Base-by-base conservation (phyloP, 2,329 filamentous ascomycete species). In the Aphanoascus verrucosus region DNA sequence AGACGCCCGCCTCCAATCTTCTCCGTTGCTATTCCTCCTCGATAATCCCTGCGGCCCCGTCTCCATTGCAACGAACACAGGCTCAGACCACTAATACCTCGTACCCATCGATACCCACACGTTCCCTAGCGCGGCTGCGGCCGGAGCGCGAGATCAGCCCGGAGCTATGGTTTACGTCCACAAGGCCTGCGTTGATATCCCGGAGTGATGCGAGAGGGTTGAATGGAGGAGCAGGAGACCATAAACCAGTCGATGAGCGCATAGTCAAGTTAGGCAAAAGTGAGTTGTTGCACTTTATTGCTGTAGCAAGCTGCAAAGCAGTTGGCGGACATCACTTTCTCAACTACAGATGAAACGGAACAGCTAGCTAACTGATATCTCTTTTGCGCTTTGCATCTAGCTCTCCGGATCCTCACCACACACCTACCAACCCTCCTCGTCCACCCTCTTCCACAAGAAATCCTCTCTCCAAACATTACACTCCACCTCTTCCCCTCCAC, bases 401-500 rank as follows among this genome's bases (percentile, higher is more conserved):
- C 81, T 23, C 74, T 84, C 41, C 72, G 79, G 31, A 76, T 69
- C 47, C 72, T 84, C n/a, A 82, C 82, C 49, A 78, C 81, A 20
- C 76, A 79, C 28, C 75, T 84, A 11, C 80, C 81, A 1, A 79
- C 76, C 8, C 72, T 84, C 4, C 71, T 84, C 17, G 75, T 77
- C 53, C 78, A 79, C 40, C 79, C 81, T 1, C 71, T 84, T 5
- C 81, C 81, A 3, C 75, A 77, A 45, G 76, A 82, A 23, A 80
- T 83, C 17, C 75, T 84, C 45, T 81, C 80, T 1, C 81, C 81
- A 1, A 76, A 74, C 55, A 79, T 84, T 50, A 77, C 74, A 23
- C 74, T 84, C 17, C 79, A 83, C 61, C 74, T 84, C 11, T 84
- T 84, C 59, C 81, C 81, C 17, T 84, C 81, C 3, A 76, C 74